Conservation (phyloP, 1,139 yeast genomes). For the Blastobotrys apis region DNA sequence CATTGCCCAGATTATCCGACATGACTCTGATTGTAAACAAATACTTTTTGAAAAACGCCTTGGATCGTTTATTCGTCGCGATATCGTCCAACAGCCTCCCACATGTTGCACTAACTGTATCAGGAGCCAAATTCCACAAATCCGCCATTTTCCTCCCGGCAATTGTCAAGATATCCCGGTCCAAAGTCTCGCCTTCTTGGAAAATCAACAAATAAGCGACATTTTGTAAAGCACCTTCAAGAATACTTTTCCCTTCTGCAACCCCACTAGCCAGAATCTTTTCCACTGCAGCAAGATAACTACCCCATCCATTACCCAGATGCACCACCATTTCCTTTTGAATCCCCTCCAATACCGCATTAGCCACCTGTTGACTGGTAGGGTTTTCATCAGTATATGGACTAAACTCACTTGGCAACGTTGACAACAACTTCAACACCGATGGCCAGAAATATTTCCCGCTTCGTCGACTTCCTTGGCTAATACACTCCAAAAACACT, state of each 20-base stretch:
- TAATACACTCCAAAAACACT: constrained; percentile 19
- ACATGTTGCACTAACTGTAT: not conserved
- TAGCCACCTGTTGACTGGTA: constrained; percentile 21
- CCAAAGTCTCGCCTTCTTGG: constrained; percentile 18
- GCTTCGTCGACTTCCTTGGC: constrained; percentile 27
- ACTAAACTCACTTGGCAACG: constrained; percentile 22
- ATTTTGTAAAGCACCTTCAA: constrained; percentile 13
- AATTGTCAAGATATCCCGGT: constrained; percentile 17
- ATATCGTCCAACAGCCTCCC: constrained; percentile 12
- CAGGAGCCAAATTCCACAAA: constrained; percentile 15
- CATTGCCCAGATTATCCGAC: constrained; percentile 13
- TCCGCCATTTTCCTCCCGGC: constrained; percentile 24
- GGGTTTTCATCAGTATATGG: constrained; percentile 21
- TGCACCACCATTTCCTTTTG: constrained; percentile 24
- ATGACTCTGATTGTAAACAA: constrained; percentile 15
- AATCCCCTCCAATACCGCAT: constrained; percentile 29
- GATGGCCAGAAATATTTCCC: constrained; percentile 30
- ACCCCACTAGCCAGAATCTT: constrained; percentile 15
- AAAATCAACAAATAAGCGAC: constrained; percentile 14
- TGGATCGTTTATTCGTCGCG: constrained; percentile 11
- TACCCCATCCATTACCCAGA: constrained; percentile 26
- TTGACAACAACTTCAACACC: constrained; percentile 23
- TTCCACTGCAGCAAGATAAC: constrained; percentile 25
- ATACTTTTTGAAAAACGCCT: constrained; percentile 16
- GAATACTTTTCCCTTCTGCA: constrained; percentile 11